These are phyloP conservation scores for Ceriops zippeliana DNA, from an alignment of 345 rosid species.

Conservation along the genomic window DNA sequence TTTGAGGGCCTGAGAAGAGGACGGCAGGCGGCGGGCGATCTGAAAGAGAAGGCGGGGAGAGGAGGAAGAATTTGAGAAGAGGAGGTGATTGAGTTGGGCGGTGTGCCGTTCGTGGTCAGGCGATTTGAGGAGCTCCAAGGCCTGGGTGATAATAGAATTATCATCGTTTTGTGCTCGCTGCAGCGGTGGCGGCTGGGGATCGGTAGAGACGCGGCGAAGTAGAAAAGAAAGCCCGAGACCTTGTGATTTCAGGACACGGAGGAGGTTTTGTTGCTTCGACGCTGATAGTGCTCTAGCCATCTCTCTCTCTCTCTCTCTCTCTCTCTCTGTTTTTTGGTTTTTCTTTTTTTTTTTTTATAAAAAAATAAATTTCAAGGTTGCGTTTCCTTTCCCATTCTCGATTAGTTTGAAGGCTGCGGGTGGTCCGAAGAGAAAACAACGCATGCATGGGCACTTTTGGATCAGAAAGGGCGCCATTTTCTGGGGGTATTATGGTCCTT, in stretches of 20 bases:
- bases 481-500: too few relatives aligned
- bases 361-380: not conserved
- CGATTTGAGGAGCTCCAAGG: slow-evolving; percentile 38
- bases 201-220: slow-evolving; percentile 29
- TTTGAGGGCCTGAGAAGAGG: slow-evolving; percentile 47
- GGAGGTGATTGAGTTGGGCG: slow-evolving; percentile 35
- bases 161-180: slow-evolving; percentile 15
- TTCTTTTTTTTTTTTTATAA: not conserved
- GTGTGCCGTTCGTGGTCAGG: slow-evolving; percentile 59
- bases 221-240: not conserved
- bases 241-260: slow-evolving; percentile 9
- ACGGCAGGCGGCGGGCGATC: slow-evolving; percentile 53
- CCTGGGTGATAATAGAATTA: slow-evolving; percentile 30
- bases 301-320: not conserved
- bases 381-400: too few relatives aligned
- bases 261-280: slow-evolving; percentile 28
- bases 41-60: slow-evolving; percentile 37
- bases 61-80: slow-evolving; percentile 36
- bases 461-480: too few relatives aligned
- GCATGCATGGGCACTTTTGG: too few relatives aligned
- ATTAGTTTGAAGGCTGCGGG: too few relatives aligned
- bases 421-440: too few relatives aligned
- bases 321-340: too few relatives aligned
- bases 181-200: slow-evolving; percentile 8
- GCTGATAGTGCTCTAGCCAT: slow-evolving; percentile 26